Base-by-base conservation (phyloP, 1,284 basidiomycete species). In the Ustilago loliicola region DNA sequence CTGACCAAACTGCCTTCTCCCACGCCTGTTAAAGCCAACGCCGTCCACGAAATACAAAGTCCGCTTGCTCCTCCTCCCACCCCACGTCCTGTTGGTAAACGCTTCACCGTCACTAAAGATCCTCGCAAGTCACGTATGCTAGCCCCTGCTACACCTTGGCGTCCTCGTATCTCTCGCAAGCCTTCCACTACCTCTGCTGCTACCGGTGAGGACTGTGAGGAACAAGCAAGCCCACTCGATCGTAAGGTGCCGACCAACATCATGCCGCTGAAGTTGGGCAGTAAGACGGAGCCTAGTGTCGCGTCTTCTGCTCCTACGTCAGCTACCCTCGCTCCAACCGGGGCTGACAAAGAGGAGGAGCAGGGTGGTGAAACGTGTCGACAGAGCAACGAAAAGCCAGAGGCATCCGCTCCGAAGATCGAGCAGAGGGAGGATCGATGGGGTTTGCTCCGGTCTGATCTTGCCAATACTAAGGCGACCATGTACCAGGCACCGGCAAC, bases 81-180 rank as follows among this genome's bases (percentile, higher is more conserved):
- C 48, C 11, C 48, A 27, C 54, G 55, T 34, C 48, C 40, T 25
- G 38, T 36, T 27, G 51, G 55, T n/a, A 66, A 72, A 40, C 63
- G 60, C 9, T 27, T 56, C 15, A 10, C 54, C 42, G 29, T 54
- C 42, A 56, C 32, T 55, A 72, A 63, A 25, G 51, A 71, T 25
- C 25, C 57, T 53, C 58, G 59, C 47, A 58, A 66, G 19, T 47
- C 34, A n/a, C 69, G 69, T 21, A 13, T 51, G 1, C 17, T 51
- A 7, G 57, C 57, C 13, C 71, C 71, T 21, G 65, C 65, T 29
- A 68, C 71, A 1, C 71, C 71, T 36, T 73, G 71, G 71, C 71
- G 71, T 32, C 54, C 71, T 2, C 71, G 71, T 21, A 73, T 68
- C 21, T 63, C 61, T 17, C 64, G 65, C 62, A 71, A 63, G 36